A percentile compares a stretch with the other conserved stretches of the same genome.
phyloP scores from a whole-genome alignment of 2,329 filamentous ascomycete genomes.

The Zopfia rhizophila region DNA sequence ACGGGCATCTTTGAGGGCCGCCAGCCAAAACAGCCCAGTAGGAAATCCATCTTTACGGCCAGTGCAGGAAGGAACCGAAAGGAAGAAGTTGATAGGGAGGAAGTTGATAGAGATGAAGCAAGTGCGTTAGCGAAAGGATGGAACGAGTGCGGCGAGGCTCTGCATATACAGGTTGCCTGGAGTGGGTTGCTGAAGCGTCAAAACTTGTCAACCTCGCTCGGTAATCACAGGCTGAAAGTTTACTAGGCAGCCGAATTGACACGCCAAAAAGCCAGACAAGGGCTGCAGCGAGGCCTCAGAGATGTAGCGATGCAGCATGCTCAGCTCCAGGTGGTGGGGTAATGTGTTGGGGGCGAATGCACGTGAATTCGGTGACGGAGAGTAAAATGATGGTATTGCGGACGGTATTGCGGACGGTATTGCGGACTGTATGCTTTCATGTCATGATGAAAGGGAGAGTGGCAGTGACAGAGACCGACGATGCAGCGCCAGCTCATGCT shows the following conservation, averaged over 20 bases:
- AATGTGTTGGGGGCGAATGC: too few species aligned
- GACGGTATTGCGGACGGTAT: too few species aligned
- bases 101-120: slow-evolving; percentile 5
- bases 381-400: too few species aligned
- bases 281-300: slow-evolving; percentile 14
- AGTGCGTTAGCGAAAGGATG: slow-evolving; percentile 7
- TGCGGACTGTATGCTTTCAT: too few species aligned
- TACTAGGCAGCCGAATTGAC: slow-evolving; percentile 1
- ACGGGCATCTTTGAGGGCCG: slow-evolving; percentile 15
- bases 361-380: too few species aligned
- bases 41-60: slow-evolving; percentile 17
- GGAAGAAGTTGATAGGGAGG: neutral
- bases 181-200: slow-evolving; percentile 3
- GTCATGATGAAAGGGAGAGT: too few species aligned
- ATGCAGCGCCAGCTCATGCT: too few species aligned
- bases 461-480: too few species aligned
- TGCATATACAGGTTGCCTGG: slow-evolving; percentile 10
- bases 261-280: slow-evolving; percentile 1
- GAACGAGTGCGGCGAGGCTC: slow-evolving; percentile 3
- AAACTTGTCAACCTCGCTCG: neutral
- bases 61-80: neutral
- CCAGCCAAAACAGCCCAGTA: slow-evolving; percentile 25
- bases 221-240: slow-evolving; percentile 3
- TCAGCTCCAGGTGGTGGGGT: too few species aligned
- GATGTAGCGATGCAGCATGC: slow-evolving; percentile 7